A percentile compares a stretch with the other conserved stretches of the same genome.
Conservation (phyloP, 345 rosid species). For the Carallia pectinifolia region DNA sequence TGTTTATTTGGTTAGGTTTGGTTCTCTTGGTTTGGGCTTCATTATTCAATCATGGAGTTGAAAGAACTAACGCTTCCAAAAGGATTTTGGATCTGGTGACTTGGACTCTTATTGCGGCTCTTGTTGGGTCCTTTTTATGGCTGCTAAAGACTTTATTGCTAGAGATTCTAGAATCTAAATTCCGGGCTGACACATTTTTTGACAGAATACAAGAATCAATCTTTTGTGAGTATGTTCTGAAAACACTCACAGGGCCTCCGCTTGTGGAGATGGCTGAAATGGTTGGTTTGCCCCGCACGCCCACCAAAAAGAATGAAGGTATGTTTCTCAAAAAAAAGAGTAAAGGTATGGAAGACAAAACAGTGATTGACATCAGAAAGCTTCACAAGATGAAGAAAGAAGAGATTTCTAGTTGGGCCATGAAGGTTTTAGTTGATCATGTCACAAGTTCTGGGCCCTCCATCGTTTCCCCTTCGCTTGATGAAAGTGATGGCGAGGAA, state of each 20-base stretch:
- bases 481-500: slow-evolving; percentile 20
- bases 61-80: slow-evolving; percentile 31
- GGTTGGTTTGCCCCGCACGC: slow-evolving; percentile 41
- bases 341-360: slow-evolving; percentile 34
- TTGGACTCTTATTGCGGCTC: slow-evolving; percentile 52
- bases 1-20: slow-evolving; percentile 56
- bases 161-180: slow-evolving; percentile 65
- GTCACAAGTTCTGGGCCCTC: slow-evolving; percentile 57
- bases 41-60: slow-evolving; percentile 40
- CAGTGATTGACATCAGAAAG: slow-evolving; percentile 49
- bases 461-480: slow-evolving; percentile 50
- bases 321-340: slow-evolving; percentile 22
- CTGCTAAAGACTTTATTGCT: slow-evolving; percentile 57
- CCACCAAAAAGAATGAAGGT: not conserved
- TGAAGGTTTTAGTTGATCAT: slow-evolving; percentile 64
- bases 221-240: slow-evolving; percentile 62
- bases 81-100: slow-evolving; percentile 44
- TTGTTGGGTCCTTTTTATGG: slow-evolving; percentile 54
- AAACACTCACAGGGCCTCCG: slow-evolving; percentile 61
- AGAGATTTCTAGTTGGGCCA: slow-evolving; percentile 54
- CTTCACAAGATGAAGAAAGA: slow-evolving; percentile 54
- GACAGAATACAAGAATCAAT: slow-evolving; percentile 74
- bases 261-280: slow-evolving; percentile 44
- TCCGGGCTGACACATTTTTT: slow-evolving; percentile 64
- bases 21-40: slow-evolving; percentile 57